Conservation (phyloP, 306 rosid genomes). For the Medicago ruthenica region DNA sequence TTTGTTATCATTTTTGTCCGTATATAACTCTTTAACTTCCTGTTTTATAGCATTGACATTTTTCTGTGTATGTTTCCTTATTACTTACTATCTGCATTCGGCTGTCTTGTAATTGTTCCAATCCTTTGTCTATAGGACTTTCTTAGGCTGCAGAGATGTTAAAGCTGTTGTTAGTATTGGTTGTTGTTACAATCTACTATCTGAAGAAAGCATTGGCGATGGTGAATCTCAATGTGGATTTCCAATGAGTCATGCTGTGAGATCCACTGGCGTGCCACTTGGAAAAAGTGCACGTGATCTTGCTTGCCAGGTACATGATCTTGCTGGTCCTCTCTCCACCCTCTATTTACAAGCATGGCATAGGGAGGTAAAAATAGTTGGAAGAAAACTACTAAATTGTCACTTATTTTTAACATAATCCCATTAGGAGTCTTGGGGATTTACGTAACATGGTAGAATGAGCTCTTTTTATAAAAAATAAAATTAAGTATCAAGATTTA, state of each 20-base stretch:
- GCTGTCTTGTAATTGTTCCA: conserved; percentile 37
- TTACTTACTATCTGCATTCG: conserved; percentile 4
- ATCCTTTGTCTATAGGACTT: conserved; percentile 60
- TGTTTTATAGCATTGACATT: conserved; percentile 9
- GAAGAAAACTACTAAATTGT: not conserved
- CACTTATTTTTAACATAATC: not conserved
- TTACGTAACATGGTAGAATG: not conserved
- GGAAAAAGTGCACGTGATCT: conserved; percentile 87
- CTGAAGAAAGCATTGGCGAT: conserved; percentile 63
- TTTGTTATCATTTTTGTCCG: conserved; percentile 15
- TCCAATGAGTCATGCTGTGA: conserved; percentile 81
- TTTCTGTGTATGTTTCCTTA: conserved; percentile 22
- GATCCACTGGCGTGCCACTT: conserved; percentile 66
- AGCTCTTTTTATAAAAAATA: not conserved
- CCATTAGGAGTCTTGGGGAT: conserved; percentile 14
- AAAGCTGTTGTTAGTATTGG: conserved; percentile 89
- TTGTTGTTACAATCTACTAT: conserved; percentile 90
- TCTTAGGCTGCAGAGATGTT: conserved; percentile 77
- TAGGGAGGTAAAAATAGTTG: conserved; percentile 4
- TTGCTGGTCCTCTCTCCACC: conserved; percentile 17
- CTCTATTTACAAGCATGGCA: conserved; percentile 14
- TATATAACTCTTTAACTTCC: conserved; percentile 13
- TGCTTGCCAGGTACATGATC: conserved; percentile 83
- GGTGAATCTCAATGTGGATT: conserved; percentile 65
- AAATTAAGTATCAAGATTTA: not conserved